phyloP scores from a whole-genome alignment of 768 basidiomycete genomes.

The Hebeloma cylindrosporum region DNA sequence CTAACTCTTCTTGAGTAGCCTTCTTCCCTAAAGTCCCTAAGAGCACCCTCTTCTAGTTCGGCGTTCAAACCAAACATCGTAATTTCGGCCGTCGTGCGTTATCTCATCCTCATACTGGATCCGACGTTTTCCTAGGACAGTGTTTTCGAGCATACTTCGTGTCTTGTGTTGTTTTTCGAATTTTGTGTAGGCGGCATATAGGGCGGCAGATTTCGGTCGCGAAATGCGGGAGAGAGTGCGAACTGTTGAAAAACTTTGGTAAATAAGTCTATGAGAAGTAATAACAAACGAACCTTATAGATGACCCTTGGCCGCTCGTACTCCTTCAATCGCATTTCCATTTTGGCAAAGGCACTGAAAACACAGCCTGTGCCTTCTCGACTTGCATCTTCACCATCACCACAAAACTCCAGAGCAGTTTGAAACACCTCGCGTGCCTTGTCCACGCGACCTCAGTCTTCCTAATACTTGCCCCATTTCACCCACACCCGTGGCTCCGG shows the following conservation, averaged over 20 bases:
- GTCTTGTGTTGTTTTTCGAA: slow-evolving; percentile 99
- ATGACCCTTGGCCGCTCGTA: slow-evolving; percentile 96
- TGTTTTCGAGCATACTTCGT: slow-evolving; percentile 82
- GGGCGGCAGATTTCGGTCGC: slow-evolving; percentile 81
- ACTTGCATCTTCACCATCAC: slow-evolving; percentile 87
- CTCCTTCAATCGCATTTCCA: slow-evolving; percentile 96
- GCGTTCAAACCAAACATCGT: slow-evolving; percentile 99
- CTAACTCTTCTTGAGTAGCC: slow-evolving; percentile 73
- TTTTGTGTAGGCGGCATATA: slow-evolving; percentile 93
- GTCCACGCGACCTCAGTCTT: slow-evolving; percentile 70
- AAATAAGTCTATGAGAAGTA: not conserved
- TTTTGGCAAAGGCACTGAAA: slow-evolving; percentile 91
- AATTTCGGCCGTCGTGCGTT: slow-evolving; percentile 87
- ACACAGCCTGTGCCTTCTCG: slow-evolving; percentile 97
- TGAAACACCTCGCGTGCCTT: slow-evolving; percentile 88
- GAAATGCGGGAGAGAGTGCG: slow-evolving; percentile 91
- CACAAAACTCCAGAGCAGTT: slow-evolving; percentile 86
- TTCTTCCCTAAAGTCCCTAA: slow-evolving; percentile 70
- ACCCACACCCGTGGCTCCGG: slow-evolving; percentile 82
- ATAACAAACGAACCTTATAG: slow-evolving; percentile 67
- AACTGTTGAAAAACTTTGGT: slow-evolving; percentile 52
- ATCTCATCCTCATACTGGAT: slow-evolving; percentile 99
- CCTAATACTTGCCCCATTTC: slow-evolving; percentile 88
- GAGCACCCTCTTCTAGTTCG: slow-evolving; percentile 87
- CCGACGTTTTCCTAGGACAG: slow-evolving; percentile 94